These are phyloP conservation scores for Cynanchum wilfordii DNA, from an alignment of 257 asterid genomes.

Conservation along the genomic window DNA sequence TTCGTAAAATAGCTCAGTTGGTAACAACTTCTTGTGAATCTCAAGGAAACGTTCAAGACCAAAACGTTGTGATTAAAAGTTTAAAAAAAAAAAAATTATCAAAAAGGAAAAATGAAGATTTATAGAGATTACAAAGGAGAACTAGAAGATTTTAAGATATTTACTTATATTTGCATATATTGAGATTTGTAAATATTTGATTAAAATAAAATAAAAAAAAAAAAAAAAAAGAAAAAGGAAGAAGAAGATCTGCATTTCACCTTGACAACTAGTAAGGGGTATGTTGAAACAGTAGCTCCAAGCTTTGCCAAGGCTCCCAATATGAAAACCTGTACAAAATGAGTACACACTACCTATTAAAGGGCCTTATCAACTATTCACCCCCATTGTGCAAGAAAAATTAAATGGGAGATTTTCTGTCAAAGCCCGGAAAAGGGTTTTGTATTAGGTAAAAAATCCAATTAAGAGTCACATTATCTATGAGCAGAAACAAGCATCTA, in stretches of 20 bases:
- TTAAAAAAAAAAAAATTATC: too few relatives aligned
- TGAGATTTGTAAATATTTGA: too few relatives aligned
- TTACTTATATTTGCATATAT: too few relatives aligned
- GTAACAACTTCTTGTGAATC: too few relatives aligned
- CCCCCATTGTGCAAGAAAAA: background rate
- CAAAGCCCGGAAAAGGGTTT: background rate
- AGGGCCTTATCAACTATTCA: background rate
- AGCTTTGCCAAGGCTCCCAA: slow-evolving; percentile 90
- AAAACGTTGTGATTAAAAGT: too few relatives aligned
- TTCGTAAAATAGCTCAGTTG: too few relatives aligned
- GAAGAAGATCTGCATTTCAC: slow-evolving; percentile 9
- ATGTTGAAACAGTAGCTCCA: slow-evolving; percentile 87
- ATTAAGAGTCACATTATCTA: background rate
- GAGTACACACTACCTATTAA: background rate
- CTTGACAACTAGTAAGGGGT: slow-evolving; percentile 91
- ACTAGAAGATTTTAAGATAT: too few relatives aligned
- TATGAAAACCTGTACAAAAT: slow-evolving; percentile 46
- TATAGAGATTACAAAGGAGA: too few relatives aligned
- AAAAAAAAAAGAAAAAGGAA: too few relatives aligned
- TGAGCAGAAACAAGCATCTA: background rate
- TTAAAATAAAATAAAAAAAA: too few relatives aligned
- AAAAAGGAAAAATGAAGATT: too few relatives aligned
- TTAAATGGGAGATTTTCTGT: slow-evolving; percentile 1
- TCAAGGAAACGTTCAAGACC: too few relatives aligned
- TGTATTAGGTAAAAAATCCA: background rate